phyloP scores from a whole-genome alignment of 768 basidiomycete species.

The Phylloporus sp. region DNA sequence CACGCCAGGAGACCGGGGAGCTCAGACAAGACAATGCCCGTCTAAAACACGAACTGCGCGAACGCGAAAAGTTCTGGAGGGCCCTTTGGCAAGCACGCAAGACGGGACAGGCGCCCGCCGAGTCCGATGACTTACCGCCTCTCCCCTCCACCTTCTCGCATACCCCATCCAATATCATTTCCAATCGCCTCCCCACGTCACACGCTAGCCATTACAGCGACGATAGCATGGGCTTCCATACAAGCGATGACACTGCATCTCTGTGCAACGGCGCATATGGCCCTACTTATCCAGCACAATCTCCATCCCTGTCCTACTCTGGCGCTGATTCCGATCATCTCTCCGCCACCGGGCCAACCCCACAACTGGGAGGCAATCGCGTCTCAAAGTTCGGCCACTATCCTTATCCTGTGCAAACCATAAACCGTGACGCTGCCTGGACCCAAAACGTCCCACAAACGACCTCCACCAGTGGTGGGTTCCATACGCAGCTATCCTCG shows the following conservation, averaged over 20 bases:
- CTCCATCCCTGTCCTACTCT: constrained; percentile 41
- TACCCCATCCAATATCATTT: constrained; percentile 28
- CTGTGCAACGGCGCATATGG: constrained; percentile 44
- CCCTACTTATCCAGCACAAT: constrained; percentile 40
- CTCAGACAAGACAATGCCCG: constrained; percentile 62
- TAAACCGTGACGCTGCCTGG: constrained; percentile 30
- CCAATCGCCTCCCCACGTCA: constrained; percentile 37
- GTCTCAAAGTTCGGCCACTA: constrained; percentile 51
- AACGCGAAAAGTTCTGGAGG: constrained; percentile 72
- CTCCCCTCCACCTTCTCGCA: constrained; percentile 42
- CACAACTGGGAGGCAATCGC: constrained; percentile 39
- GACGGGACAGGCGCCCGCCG: constrained; percentile 45
- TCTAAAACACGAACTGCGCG: constrained; percentile 57
- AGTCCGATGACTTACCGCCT: constrained; percentile 48
- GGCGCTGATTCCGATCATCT: constrained; percentile 32
- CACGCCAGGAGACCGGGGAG: constrained; percentile 55
- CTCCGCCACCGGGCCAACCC: constrained; percentile 18
- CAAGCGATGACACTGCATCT: constrained; percentile 42
- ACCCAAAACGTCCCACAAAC: constrained; percentile 27
- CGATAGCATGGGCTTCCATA: constrained; percentile 45
- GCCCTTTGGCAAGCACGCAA: constrained; percentile 64
- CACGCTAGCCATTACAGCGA: constrained; percentile 34
- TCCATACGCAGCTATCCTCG: constrained; percentile 25
- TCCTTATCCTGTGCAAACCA: constrained; percentile 35
- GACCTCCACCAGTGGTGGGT: constrained; percentile 29